These are phyloP conservation scores for Dichotomopilus funicola DNA, from an alignment of 2,329 filamentous ascomycete genomes.

Conservation along the genomic window DNA sequence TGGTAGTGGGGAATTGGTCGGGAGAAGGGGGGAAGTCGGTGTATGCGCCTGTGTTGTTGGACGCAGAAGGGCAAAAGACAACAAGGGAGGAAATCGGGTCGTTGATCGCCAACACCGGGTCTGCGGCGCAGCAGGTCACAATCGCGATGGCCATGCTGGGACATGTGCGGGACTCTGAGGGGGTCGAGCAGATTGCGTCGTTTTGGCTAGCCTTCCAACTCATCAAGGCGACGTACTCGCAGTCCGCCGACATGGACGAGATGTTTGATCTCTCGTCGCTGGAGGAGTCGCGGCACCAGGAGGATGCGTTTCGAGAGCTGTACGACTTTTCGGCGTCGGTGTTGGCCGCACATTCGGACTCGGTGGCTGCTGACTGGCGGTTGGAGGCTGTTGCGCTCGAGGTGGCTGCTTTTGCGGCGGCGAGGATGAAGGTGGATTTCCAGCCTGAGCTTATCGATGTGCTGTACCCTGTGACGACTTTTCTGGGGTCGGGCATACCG, in stretches of 20 bases:
- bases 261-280: constrained; percentile 53
- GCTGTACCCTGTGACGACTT: constrained; percentile 84
- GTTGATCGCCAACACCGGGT: constrained; percentile 50
- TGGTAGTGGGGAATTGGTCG: constrained; percentile 17
- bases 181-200: constrained; percentile 57
- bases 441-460: constrained; percentile 82
- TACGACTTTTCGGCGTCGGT: constrained; percentile 62
- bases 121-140: constrained; percentile 51
- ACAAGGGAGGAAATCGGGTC: constrained; percentile 52
- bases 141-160: constrained; percentile 62
- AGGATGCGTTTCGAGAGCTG: constrained; percentile 53
- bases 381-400: constrained; percentile 76
- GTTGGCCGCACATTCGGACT: constrained; percentile 48
- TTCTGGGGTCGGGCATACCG: constrained; percentile 65
- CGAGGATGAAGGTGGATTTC: constrained; percentile 60
- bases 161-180: constrained; percentile 51
- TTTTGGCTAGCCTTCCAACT: constrained; percentile 78
- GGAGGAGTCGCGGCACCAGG: constrained; percentile 36
- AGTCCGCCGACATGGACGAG: constrained; percentile 53
- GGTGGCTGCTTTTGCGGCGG: constrained; percentile 68
- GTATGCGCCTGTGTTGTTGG: constrained; percentile 58
- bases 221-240: constrained; percentile 50
- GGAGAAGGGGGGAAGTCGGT: constrained; percentile 18
- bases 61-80: constrained; percentile 58
- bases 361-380: constrained; percentile 56